Evolutionary conservation across 306 rosid genomes (phyloP).

Genomic region (Gleditsia sinensis): DNA sequence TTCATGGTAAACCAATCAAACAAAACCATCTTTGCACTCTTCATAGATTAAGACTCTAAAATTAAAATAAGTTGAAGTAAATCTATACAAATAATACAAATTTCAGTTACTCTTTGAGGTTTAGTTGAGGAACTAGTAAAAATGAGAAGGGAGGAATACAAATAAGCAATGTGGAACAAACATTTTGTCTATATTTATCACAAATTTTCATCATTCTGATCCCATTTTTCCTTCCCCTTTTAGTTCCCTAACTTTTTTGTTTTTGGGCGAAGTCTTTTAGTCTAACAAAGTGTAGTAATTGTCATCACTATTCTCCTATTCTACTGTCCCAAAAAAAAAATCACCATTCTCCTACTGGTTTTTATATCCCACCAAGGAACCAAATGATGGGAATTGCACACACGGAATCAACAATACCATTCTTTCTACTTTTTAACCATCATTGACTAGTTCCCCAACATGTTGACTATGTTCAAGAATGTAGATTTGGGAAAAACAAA

Average conservation of each 20-base stretch:
- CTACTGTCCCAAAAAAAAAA: too few species aligned
- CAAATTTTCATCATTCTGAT: background rate
- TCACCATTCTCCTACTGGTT: background rate
- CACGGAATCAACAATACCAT: background rate
- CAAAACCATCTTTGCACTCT: conserved; percentile 20
- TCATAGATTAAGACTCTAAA: background rate
- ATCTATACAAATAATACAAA: background rate
- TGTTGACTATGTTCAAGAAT: background rate
- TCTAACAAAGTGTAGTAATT: background rate
- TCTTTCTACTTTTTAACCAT: background rate
- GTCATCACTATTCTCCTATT: background rate
- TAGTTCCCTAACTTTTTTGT: too few species aligned
- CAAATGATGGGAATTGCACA: background rate
- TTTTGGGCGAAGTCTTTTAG: too few species aligned
- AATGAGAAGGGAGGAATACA: background rate
- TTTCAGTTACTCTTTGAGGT: background rate
- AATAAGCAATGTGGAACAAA: background rate
- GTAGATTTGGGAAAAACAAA: background rate
- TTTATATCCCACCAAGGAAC: background rate
- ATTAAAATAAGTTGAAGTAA: background rate
- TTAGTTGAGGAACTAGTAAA: background rate
- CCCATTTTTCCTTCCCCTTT: background rate
- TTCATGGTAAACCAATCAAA: conserved; percentile 17
- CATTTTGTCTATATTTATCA: background rate
- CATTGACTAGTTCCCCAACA: background rate